Percentiles rank a stretch among this genome's conserved stretches.
Conservation (phyloP, 2,329 filamentous ascomycete genomes). For the Xylaria sp. region DNA sequence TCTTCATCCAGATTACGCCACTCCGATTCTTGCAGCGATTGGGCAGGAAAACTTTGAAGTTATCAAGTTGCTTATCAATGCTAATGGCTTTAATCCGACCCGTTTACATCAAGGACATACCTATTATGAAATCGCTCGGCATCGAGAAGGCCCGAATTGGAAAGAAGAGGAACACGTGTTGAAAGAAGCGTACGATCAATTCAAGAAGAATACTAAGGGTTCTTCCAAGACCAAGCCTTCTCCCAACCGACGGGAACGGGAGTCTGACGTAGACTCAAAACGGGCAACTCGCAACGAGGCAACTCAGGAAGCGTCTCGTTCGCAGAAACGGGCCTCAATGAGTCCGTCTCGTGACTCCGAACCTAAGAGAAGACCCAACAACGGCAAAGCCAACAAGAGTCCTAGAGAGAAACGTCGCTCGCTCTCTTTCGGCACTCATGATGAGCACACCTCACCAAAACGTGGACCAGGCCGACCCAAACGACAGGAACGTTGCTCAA, state of each 20-base stretch:
- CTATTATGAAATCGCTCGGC: constrained; percentile 81
- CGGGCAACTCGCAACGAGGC: constrained; percentile 40
- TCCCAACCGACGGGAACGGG: constrained; percentile 39
- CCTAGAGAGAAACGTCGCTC: constrained; percentile 47
- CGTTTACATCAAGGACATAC: constrained; percentile 69
- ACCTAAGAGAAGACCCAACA: constrained; percentile 38
- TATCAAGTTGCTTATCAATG: constrained; percentile 71
- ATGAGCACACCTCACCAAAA: constrained; percentile 45
- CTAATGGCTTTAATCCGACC: constrained; percentile 76
- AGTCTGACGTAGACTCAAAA: constrained; percentile 40
- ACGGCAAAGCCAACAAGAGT: constrained; percentile 36
- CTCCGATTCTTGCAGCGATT: constrained; percentile 90
- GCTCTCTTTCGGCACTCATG: constrained; percentile 40
- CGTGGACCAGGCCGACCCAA: constrained; percentile 49
- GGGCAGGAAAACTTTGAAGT: constrained; percentile 83
- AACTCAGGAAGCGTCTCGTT: constrained; percentile 39
- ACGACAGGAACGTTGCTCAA: constrained; percentile 49
- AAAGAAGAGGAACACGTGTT: constrained; percentile 79
- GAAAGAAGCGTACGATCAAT: constrained; percentile 67
- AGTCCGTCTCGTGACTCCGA: constrained; percentile 46
- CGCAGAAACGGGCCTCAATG: constrained; percentile 41
- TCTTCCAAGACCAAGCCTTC: constrained; percentile 48
- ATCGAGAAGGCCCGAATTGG: constrained; percentile 81
- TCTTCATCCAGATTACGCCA: constrained; percentile 66
- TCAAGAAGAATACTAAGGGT: constrained; percentile 49